These are phyloP conservation scores for Chalciporus pseudorubinellus DNA, from an alignment of 768 basidiomycete species.

Conservation along the genomic window DNA sequence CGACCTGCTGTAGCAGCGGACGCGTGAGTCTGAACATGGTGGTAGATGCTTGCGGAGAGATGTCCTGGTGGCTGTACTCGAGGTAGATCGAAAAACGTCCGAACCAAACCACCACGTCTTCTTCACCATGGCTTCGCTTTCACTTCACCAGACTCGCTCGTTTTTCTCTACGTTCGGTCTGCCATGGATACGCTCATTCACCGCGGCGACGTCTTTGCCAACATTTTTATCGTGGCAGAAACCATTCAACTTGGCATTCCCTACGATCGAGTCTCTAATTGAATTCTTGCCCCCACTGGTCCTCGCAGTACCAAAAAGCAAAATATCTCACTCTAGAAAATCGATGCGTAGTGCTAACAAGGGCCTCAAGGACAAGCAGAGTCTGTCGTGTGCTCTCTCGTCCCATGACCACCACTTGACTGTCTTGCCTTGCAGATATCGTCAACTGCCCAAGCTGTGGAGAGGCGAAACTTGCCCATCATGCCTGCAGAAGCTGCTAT, in stretches of 20 bases:
- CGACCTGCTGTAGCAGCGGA: conserved; percentile 58
- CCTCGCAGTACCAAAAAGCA: conserved; percentile 92
- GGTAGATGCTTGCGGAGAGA: conserved; percentile 21
- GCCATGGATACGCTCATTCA: conserved; percentile 20
- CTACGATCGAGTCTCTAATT: conserved; percentile 45
- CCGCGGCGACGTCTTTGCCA: conserved; percentile 15
- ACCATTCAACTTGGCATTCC: conserved; percentile 37
- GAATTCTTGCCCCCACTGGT: conserved; percentile 87
- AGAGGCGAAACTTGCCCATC: conserved; percentile 81
- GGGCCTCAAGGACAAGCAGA: conserved; percentile 90
- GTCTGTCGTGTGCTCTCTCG: conserved; percentile 38
- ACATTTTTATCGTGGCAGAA: conserved; percentile 23
- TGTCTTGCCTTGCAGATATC: conserved; percentile 55
- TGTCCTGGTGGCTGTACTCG: conserved; percentile 7
- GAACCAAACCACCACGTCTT: not conserved
- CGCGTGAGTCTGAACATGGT: conserved; percentile 77
- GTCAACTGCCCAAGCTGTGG: conserved; percentile 92
- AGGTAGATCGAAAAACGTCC: not conserved
- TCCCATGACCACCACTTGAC: not conserved
- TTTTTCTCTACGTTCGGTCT: conserved; percentile 22
- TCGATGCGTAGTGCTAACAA: conserved; percentile 95
- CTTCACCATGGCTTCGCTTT: conserved; percentile 40
- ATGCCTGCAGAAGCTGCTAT: conserved; percentile 83
- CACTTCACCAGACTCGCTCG: conserved; percentile 33
- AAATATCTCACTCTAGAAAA: conserved; percentile 90